Base-by-base conservation (phyloP, 768 basidiomycete species). In the Glaciozyma martinii region DNA sequence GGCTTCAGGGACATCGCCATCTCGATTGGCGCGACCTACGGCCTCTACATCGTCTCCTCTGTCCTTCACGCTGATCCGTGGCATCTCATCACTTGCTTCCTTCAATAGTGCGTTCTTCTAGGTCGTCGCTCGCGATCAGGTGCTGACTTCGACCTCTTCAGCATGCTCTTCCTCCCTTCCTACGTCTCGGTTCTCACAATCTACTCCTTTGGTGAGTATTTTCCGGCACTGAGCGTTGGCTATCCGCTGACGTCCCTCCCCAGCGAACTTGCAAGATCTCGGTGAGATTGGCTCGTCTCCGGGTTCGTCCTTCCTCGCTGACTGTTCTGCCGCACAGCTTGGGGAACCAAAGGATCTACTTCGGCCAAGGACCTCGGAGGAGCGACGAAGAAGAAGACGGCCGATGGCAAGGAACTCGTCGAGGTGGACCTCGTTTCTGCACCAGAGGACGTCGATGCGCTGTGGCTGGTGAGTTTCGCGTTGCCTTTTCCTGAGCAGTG, bases 271-370 rank as follows among this genome's bases (percentile, higher is more conserved):
- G 70, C 89, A 91, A 76, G 89, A 91, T 74, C 88, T 92, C 5
- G 63, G 53, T 55, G 32, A 32, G 53, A 29, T 21, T 53, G 87
- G 86, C 40, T 88, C 86, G 79, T 78, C 68, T 7, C 42, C 33
- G 19, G 23, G 4, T 25, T 30, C 27, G n/a, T n/a, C 75, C 64
- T n/a, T 46, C 32, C 27, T 53, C 47, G 30, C 49, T 32, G 27
- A 54, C 56, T 54, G 54, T 21, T 52, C 21, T 29, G n/a, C 23
- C 13, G 54, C 30, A 25, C 37, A 59, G 15, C 62, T 13, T 82
- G 82, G 90, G 91, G 91, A 66, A 93, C 91, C 33, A 90, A 93
- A 74, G 90, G 91, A 66, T 89, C 92, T 78, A 91, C 92, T 71
- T 87, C 88, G 47, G 79, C 89, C 19, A 92, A 93, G 77, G 90